These are phyloP conservation scores for Sanguinoderma infundibulare DNA, from an alignment of 1,284 basidiomycete genomes.

Conservation along the genomic window DNA sequence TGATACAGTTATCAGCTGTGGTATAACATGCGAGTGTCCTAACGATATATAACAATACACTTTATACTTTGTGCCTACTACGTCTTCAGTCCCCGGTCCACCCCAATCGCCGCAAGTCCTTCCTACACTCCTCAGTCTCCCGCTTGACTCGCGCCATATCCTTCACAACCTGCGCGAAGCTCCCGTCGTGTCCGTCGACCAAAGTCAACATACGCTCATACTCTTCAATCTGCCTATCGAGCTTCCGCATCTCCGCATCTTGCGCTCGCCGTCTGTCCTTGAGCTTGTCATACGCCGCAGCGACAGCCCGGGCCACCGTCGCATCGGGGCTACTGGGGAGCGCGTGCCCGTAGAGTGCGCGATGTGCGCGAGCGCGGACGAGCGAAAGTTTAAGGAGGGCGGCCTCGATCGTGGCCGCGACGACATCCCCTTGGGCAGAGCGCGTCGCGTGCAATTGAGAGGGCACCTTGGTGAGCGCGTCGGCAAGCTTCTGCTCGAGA, in stretches of 20 bases:
- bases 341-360: conserved; percentile 43
- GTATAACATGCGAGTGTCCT: neutral
- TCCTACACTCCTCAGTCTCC: conserved; percentile 53
- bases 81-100: conserved; percentile 48
- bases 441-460: conserved; percentile 32
- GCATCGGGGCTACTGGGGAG: conserved; percentile 25
- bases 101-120: conserved; percentile 51
- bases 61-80: neutral
- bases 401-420: conserved; percentile 48
- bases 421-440: conserved; percentile 40
- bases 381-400: conserved; percentile 52
- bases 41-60: neutral
- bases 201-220: conserved; percentile 46
- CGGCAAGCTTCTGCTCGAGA: conserved; percentile 36
- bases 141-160: conserved; percentile 51
- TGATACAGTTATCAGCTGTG: neutral
- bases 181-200: conserved; percentile 44
- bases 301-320: conserved; percentile 40
- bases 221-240: conserved; percentile 47
- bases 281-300: conserved; percentile 38
- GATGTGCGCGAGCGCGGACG: conserved; percentile 43
- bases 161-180: conserved; percentile 51
- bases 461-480: conserved; percentile 36
- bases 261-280: conserved; percentile 41
- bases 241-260: conserved; percentile 39